Evolutionary conservation across 192 early-diverging fungal genomes (phyloP).

Genomic region (Backusella tuberculispora): DNA sequence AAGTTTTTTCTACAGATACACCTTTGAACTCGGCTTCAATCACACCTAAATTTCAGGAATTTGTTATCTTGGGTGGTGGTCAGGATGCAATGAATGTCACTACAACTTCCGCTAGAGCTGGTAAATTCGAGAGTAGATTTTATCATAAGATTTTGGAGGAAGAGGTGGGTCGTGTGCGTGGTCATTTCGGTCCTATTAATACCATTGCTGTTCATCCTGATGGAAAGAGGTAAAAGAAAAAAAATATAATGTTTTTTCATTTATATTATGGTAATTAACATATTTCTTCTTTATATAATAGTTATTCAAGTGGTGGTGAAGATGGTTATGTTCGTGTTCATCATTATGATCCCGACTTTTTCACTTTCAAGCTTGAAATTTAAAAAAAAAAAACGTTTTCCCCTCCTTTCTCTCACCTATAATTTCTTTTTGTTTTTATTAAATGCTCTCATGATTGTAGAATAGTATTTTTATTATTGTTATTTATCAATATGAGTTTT

Average conservation of each 20-base stretch:
- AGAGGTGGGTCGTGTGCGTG: constrained; percentile 95
- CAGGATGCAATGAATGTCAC: constrained; percentile 99
- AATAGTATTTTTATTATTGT: not conserved
- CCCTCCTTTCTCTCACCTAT: not conserved
- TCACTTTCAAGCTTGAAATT: constrained; percentile 82
- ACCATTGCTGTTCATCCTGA: constrained; percentile 97
- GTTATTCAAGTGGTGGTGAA: constrained; percentile 95
- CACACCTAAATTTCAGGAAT: constrained; percentile 80
- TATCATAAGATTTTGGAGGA: constrained; percentile 96
- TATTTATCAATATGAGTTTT: not conserved
- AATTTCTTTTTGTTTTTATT: constrained; percentile 20
- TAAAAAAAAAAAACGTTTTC: constrained; percentile 28
- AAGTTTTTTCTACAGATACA: constrained; percentile 85
- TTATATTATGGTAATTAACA: not conserved
- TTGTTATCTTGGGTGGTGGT: constrained; percentile 92
- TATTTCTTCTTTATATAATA: constrained; percentile 17
- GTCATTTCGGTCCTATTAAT: constrained; percentile 99
- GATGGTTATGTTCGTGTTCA: constrained; percentile 98
- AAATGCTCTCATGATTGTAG: constrained; percentile 2
- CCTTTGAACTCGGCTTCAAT: constrained; percentile 93
- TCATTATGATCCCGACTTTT: constrained; percentile 94
- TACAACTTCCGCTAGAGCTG: constrained; percentile 82
- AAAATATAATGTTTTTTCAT: not conserved
- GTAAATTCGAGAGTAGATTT: constrained; percentile 97
- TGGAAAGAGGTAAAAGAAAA: constrained; percentile 61